A percentile compares a stretch with the other conserved stretches of the same genome.
phyloP scores from a whole-genome alignment of 1,284 basidiomycete species.

The Rhodotorula mucilaginosa region DNA sequence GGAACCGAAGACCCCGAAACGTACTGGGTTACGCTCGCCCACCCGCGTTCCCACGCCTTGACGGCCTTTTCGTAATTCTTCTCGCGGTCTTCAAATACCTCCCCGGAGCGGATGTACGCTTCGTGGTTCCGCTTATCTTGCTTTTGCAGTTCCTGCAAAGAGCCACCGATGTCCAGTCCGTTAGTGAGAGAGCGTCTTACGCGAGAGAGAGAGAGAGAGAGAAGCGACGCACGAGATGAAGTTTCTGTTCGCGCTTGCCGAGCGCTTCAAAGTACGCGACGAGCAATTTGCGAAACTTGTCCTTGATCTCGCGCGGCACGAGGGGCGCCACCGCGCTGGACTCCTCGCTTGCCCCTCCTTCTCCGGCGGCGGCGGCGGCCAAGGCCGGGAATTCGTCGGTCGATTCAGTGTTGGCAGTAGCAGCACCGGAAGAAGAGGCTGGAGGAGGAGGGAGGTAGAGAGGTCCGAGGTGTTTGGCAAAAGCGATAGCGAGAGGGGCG shows the following conservation, averaged over 20 bases:
- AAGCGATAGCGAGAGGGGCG: conserved; percentile 42
- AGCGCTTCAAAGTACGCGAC: conserved; percentile 90
- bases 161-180: too few species aligned
- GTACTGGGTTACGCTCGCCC: conserved; percentile 64
- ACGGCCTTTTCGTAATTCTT: conserved; percentile 99
- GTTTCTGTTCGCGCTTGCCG: conserved; percentile 82
- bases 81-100: conserved; percentile 98
- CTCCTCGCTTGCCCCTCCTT: conserved; percentile 30
- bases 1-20: not conserved
- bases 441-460: conserved; percentile 72
- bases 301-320: conserved; percentile 76
- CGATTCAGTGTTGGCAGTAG: conserved; percentile 73
- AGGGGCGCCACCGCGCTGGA: conserved; percentile 54
- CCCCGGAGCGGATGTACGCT: conserved; percentile 96
- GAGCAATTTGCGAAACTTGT: conserved; percentile 87
- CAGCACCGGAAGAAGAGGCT: conserved; percentile 63
- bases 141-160: conserved; percentile 77
- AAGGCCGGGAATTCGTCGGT: conserved; percentile 60
- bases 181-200: conserved; percentile 7
- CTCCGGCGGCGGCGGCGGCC: conserved; percentile 44
- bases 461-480: conserved; percentile 79
- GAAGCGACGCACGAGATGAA: conserved; percentile 68
- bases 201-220: not conserved
- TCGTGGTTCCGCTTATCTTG: conserved; percentile 96
- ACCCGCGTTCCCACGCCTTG: conserved; percentile 85